Conservation (phyloP, 768 basidiomycete genomes). For the Psilocybe cubensis region DNA sequence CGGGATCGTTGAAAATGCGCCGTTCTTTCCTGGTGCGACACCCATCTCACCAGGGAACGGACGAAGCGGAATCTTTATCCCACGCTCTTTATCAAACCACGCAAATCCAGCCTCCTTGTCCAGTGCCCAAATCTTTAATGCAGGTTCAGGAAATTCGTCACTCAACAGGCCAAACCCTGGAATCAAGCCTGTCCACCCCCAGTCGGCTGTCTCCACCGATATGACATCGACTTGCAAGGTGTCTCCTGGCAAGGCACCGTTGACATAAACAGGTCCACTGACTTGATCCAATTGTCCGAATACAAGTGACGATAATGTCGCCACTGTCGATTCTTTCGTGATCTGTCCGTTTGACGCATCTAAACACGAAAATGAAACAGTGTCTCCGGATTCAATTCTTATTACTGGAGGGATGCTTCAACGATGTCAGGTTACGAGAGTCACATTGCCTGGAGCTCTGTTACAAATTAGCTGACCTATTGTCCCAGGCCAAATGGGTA, state of each 20-base stretch:
- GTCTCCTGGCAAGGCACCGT: conserved; percentile 56
- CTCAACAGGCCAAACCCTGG: conserved; percentile 62
- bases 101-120: conserved; percentile 42
- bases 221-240: conserved; percentile 64
- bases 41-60: conserved; percentile 73
- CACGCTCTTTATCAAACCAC: conserved; percentile 53
- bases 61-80: conserved; percentile 51
- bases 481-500: conserved; percentile 62
- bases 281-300: conserved; percentile 59
- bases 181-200: conserved; percentile 67
- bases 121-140: conserved; percentile 59
- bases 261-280: conserved; percentile 60
- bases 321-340: conserved; percentile 41
- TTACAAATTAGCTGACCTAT: conserved; percentile 50
- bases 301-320: conserved; percentile 40
- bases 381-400: conserved; percentile 54
- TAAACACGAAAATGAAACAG: conserved; percentile 61
- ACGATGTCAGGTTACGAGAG: neutral
- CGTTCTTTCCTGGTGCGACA: conserved; percentile 51
- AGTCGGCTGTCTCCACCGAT: conserved; percentile 52
- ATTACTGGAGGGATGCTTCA: conserved; percentile 55
- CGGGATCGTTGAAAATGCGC: conserved; percentile 64
- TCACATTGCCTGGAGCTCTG: neutral
- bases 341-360: conserved; percentile 68
- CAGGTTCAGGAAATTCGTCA: conserved; percentile 56